Conservation (phyloP, 257 asterid genomes). For the Vinca minor region DNA sequence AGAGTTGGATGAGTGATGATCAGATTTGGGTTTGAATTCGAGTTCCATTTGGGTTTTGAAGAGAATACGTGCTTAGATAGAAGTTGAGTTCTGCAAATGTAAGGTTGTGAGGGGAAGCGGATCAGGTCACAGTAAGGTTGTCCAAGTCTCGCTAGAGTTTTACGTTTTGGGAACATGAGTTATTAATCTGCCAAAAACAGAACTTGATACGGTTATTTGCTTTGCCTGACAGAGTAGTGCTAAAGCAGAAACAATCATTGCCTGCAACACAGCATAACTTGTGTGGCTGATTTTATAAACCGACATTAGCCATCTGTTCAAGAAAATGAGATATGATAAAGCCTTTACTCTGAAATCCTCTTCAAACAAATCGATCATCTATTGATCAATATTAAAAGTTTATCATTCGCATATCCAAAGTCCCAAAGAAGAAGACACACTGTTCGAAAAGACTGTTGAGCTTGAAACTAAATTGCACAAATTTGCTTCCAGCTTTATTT, state of each 20-base stretch:
- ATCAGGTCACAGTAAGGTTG: not conserved
- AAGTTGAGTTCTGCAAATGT: not conserved
- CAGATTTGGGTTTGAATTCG: constrained; percentile 42
- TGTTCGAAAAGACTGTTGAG: not conserved
- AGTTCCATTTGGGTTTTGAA: constrained; percentile 54
- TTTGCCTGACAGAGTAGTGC: not conserved
- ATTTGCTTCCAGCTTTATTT: not conserved
- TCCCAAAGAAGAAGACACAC: not conserved
- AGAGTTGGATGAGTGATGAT: constrained; percentile 66
- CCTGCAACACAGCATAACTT: not conserved
- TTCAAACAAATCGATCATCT: not conserved
- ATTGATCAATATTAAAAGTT: not conserved
- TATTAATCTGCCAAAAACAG: constrained; percentile 2
- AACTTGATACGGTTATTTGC: not conserved
- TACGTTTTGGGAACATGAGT: not conserved
- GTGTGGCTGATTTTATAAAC: not conserved
- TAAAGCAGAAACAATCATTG: not conserved
- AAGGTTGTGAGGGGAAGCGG: constrained; percentile 1
- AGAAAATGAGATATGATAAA: not conserved
- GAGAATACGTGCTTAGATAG: constrained; percentile 18
- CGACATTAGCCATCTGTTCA: not conserved
- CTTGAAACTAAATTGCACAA: not conserved
- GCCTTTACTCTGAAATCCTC: not conserved
- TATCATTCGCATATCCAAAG: not conserved
- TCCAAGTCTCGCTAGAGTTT: not conserved